Percentiles rank a stretch among this genome's conserved stretches.
Conservation (phyloP, 768 basidiomycete genomes). For the Coprinellus aureogranulatus region DNA sequence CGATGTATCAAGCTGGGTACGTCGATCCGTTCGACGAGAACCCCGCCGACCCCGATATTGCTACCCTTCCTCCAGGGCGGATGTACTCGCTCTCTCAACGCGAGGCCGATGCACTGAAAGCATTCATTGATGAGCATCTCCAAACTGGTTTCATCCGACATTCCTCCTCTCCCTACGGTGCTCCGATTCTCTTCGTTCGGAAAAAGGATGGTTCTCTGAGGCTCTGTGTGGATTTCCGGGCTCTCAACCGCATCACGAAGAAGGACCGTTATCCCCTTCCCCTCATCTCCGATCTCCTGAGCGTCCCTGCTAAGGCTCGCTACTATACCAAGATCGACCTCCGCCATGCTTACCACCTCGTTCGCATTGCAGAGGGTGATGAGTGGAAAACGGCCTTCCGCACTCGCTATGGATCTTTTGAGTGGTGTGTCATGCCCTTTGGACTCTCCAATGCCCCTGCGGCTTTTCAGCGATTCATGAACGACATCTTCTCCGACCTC, state of each 20-base stretch:
- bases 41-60: too few relatives aligned
- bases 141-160: too few relatives aligned
- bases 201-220: too few relatives aligned
- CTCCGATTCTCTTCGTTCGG: too few relatives aligned
- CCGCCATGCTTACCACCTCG: constrained; percentile 22
- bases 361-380: too few relatives aligned
- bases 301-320: constrained; percentile 23
- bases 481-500: constrained; percentile 25
- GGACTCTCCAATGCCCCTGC: constrained; percentile 22
- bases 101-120: too few relatives aligned
- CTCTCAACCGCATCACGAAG: constrained; percentile 35
- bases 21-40: too few relatives aligned
- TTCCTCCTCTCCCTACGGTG: too few relatives aligned
- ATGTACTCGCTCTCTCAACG: too few relatives aligned
- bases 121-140: too few relatives aligned
- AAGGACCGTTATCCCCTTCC: constrained; percentile 28
- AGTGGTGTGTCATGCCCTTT: constrained; percentile 26
- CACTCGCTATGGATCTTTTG: constrained; percentile 31
- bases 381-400: constrained; percentile 21
- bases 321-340: constrained; percentile 30
- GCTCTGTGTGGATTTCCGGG: constrained; percentile 31
- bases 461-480: constrained; percentile 32
- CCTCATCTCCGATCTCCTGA: constrained; percentile 28
- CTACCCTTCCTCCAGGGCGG: too few relatives aligned
- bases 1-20: too few relatives aligned